phyloP scores from a whole-genome alignment of 129 eudicot species.

The Glebionis coronaria region DNA sequence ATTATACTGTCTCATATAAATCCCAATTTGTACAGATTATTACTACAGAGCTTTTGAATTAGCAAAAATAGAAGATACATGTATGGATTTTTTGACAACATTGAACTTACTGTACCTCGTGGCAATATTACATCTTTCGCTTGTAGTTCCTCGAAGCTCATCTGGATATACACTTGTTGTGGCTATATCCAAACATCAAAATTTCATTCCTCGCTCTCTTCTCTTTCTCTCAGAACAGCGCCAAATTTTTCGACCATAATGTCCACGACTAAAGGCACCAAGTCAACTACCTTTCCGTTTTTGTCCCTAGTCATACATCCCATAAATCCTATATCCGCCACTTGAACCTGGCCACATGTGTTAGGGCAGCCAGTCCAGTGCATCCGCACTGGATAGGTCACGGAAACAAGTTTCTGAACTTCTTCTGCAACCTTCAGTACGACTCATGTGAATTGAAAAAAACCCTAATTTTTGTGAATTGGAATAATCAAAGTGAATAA shows the following conservation, averaged over 20 bases:
- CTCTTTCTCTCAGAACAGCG: constrained; percentile 65
- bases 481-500: too few relatives aligned
- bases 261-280: constrained; percentile 83
- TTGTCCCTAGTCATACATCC: constrained; percentile 91
- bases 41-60: constrained; percentile 16
- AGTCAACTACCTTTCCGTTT: constrained; percentile 66
- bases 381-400: constrained; percentile 73
- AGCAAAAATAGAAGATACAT: constrained; percentile 21
- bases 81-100: constrained; percentile 25
- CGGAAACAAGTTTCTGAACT: constrained; percentile 61
- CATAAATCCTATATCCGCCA: constrained; percentile 97
- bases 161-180: constrained; percentile 25
- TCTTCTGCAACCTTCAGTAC: constrained; percentile 88
- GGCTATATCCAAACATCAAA: constrained; percentile 7
- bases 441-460: too few relatives aligned
- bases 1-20: background rate
- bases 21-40: constrained; percentile 23
- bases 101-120: constrained; percentile 20
- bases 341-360: constrained; percentile 94
- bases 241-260: constrained; percentile 74
- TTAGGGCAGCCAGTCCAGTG: constrained; percentile 99
- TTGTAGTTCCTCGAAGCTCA: constrained; percentile 14
- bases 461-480: too few relatives aligned
- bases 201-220: constrained; percentile 65
- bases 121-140: constrained; percentile 17